Base-by-base conservation (phyloP, 139 green algal species). In the Pleodorina starrii region DNA sequence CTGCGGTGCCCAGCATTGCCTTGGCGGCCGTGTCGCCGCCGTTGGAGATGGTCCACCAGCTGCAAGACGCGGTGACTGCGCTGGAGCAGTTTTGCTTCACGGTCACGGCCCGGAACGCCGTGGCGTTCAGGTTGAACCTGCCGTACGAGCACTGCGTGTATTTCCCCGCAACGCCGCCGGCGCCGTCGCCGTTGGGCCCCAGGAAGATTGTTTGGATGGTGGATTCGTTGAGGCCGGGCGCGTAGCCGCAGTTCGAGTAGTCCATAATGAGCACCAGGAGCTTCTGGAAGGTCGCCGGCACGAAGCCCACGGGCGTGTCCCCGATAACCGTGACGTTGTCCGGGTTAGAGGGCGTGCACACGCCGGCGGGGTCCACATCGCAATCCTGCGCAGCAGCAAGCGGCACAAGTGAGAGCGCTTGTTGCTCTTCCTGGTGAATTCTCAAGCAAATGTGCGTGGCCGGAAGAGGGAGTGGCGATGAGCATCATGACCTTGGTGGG, bases 91-190 rank as follows among this genome's bases (percentile, higher is more conserved):
- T 32, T 9, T 51, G 57, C 27, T 21, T 9, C 5, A 86, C 57
- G 38, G n/a, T 40, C 10, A 86, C 29, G 1, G 40, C 57, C 14
- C 5, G 36, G n/a, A 75, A 75, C 0, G 79, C 79, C 1, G 40
- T 59, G 57, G 57, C 5, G 57, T 75, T 36, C n/a, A 86, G 7
- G 48, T 35, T 59, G 5, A 86, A 48, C 14, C 11, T 27, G 38
- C 79, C 79, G 79, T 86, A 86, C 25, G 57, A 75, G 79, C 79
- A 86, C 57, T 59, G 54, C 38, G 12, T 25, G 40, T 73, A 86
- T 5, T 23, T 71, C 9, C 40, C 2, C 17, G 79, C 57, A 25
- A 59, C 11, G 42, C 79, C 79, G 29, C 54, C 79, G 25, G 5
- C 40, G 38, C 79, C 79, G 40, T 86, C 79, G 14, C 16, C 12